These are phyloP conservation scores for Globisporangium mamillatum DNA, from an alignment of 352 stramenopile species.

Conservation along the genomic window DNA sequence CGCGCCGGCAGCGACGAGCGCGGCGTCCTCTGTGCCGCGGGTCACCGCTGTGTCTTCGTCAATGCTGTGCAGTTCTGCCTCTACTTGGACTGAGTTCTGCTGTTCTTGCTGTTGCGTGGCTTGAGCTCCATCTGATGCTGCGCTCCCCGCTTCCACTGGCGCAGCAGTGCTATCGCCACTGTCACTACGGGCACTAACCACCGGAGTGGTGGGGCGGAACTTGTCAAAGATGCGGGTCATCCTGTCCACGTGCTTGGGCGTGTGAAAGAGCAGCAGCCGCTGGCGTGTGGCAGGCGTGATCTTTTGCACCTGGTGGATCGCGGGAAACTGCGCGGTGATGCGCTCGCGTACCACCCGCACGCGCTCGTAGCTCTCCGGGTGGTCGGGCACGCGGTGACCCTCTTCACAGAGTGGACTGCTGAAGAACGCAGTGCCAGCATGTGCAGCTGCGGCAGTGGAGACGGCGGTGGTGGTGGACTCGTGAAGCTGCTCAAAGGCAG, in stretches of 20 bases:
- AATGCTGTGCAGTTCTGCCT: conserved; percentile 18
- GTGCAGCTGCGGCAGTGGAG: background rate
- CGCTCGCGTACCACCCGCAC: conserved; percentile 29
- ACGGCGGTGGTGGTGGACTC: no score
- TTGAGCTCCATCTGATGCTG: background rate
- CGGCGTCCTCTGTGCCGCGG: conserved; percentile 27
- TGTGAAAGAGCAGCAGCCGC: conserved; percentile 38
- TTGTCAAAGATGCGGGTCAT: conserved; percentile 24
- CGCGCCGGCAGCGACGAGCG: conserved; percentile 29
- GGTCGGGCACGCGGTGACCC: conserved; percentile 22
- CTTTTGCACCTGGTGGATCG: conserved; percentile 19
- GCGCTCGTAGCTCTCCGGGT: conserved; percentile 30
- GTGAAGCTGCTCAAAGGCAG: background rate
- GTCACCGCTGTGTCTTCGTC: conserved; percentile 39
- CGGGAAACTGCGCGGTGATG: conserved; percentile 26
- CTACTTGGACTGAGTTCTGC: background rate
- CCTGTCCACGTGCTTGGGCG: conserved; percentile 25
- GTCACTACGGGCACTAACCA: background rate
- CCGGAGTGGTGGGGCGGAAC: background rate
- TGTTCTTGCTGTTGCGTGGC: background rate
- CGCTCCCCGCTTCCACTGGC: background rate
- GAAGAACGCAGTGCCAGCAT: conserved; percentile 17
- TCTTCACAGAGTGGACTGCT: conserved; percentile 31
- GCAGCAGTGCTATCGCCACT: background rate
- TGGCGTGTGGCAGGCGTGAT: conserved; percentile 23